These are phyloP conservation scores for Calonectria henricotiae DNA, from an alignment of 2,329 filamentous ascomycete species.

Conservation along the genomic window DNA sequence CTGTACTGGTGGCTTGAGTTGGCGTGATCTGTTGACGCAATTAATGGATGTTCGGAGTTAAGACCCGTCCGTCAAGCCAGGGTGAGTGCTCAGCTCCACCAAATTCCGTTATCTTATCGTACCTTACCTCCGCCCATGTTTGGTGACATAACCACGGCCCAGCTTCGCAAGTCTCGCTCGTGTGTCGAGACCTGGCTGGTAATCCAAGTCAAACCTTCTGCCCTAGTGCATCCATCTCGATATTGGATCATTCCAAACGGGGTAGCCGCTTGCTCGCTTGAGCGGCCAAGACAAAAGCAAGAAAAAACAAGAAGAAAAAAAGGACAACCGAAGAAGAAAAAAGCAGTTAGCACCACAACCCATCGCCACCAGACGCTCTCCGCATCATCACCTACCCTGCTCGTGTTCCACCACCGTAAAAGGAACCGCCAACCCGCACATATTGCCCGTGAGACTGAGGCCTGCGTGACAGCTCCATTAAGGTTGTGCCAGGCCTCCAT, in stretches of 20 bases:
- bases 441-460: constrained; percentile 47
- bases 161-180: constrained; percentile 14
- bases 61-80: constrained; percentile 2
- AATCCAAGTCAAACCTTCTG: constrained; percentile 18
- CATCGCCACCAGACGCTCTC: constrained; percentile 11
- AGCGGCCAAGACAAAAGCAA: background rate
- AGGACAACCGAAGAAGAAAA: background rate
- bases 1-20: background rate
- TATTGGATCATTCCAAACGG: background rate
- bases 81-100: constrained; percentile 31
- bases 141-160: constrained; percentile 47
- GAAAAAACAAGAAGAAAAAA: background rate
- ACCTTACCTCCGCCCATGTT: constrained; percentile 28
- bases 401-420: constrained; percentile 11
- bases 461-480: constrained; percentile 51
- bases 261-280: background rate
- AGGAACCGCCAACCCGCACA: constrained; percentile 33
- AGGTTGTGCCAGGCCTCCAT: constrained; percentile 52
- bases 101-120: constrained; percentile 52
- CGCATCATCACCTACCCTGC: background rate
- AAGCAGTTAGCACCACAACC: background rate
- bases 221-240: constrained; percentile 24
- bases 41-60: constrained; percentile 31
- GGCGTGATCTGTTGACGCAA: background rate
- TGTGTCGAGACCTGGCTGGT: constrained; percentile 11